Evolutionary conservation across 768 basidiomycete genomes (phyloP).

Genomic region (Crassisporium funariophilum): DNA sequence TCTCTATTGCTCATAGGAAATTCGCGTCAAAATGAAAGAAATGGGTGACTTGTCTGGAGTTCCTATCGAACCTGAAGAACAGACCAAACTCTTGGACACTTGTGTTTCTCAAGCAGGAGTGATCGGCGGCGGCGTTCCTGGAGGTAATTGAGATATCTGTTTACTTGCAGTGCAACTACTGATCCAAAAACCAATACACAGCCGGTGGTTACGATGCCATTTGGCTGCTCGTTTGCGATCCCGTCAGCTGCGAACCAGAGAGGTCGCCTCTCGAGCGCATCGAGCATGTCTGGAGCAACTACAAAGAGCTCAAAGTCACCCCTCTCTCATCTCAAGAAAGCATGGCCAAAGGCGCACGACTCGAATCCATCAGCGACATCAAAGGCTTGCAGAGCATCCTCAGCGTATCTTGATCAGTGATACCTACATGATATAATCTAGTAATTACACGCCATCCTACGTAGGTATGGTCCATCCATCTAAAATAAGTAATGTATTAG

Average conservation of each 20-base stretch:
- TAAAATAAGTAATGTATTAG: constrained; percentile 20
- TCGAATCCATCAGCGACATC: constrained; percentile 62
- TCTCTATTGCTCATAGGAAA: constrained; percentile 59
- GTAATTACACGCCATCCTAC: constrained; percentile 22
- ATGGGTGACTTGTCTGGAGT: constrained; percentile 82
- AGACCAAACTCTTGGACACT: constrained; percentile 79
- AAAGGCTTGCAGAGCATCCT: constrained; percentile 49
- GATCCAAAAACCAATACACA: constrained; percentile 29
- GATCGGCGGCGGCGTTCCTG: constrained; percentile 94
- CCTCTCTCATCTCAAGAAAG: constrained; percentile 76
- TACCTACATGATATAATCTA: constrained; percentile 6
- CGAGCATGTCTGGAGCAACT: constrained; percentile 68
- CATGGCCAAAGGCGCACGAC: constrained; percentile 58
- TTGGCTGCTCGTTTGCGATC: constrained; percentile 85
- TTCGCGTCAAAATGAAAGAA: constrained; percentile 76
- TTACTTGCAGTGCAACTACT: constrained; percentile 1
- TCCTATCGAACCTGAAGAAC: constrained; percentile 88
- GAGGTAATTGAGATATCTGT: constrained; percentile 59
- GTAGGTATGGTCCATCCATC: constrained; percentile 23
- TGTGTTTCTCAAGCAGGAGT: constrained; percentile 82
- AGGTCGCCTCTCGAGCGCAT: constrained; percentile 58
- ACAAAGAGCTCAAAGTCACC: constrained; percentile 64
- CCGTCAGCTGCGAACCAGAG: constrained; percentile 44
- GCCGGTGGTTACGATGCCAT: constrained; percentile 98
- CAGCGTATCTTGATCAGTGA: background rate